Evolutionary conservation across 495 filamentous ascomycete genomes (phyloP).

Genomic region (Hypoxylon cercidicola): DNA sequence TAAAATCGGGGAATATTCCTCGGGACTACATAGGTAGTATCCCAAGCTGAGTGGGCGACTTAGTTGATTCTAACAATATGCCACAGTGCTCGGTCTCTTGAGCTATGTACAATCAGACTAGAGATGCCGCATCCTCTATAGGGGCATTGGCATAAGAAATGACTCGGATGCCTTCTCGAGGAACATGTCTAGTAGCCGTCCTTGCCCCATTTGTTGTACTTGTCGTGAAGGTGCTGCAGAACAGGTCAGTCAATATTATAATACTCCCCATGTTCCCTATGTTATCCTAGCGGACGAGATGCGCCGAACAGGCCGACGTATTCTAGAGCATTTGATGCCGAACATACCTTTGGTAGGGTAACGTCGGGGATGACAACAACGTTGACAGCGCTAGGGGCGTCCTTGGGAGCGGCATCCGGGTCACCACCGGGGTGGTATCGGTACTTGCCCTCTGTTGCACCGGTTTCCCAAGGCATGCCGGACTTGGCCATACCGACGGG

Average conservation of each 20-base stretch:
- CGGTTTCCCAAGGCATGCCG: constrained; percentile 90
- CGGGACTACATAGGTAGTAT: not conserved
- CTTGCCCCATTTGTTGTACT: constrained; percentile 99
- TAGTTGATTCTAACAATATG: constrained; percentile 6
- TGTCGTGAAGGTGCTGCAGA: constrained; percentile 83
- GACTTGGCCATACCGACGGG: constrained; percentile 75
- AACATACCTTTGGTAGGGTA: constrained; percentile 84
- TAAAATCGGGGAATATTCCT: not conserved
- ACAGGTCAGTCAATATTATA: constrained; percentile 35
- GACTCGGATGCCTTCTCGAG: not conserved
- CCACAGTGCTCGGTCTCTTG: constrained; percentile 14
- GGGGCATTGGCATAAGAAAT: not conserved
- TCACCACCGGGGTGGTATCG: constrained; percentile 93
- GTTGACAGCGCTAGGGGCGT: constrained; percentile 94
- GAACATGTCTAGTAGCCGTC: constrained; percentile 64
- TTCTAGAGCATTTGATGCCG: not conserved
- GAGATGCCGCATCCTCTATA: constrained; percentile 16
- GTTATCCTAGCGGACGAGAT: not conserved
- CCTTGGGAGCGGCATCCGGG: constrained; percentile 75
- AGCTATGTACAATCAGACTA: constrained; percentile 31
- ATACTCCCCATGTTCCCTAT: not conserved
- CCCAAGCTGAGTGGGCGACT: constrained; percentile 2
- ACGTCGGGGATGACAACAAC: constrained; percentile 93
- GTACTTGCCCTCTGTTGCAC: constrained; percentile 76
- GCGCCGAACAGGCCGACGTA: not conserved